Conservation (phyloP, 306 rosid species). For the Cicer arietinum region DNA sequence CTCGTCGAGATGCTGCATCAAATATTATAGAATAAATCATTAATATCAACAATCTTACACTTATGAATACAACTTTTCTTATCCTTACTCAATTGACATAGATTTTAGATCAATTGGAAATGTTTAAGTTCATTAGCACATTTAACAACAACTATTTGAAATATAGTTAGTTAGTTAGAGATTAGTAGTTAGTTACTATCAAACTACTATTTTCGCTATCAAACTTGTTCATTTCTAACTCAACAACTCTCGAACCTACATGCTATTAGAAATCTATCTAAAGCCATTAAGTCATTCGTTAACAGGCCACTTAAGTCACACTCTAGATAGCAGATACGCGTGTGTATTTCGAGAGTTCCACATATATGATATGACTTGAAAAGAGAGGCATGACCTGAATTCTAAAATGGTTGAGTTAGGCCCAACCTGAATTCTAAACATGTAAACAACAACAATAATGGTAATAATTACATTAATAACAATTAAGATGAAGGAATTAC, state of each 20-base stretch:
- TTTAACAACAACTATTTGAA: neutral
- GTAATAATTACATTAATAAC: neutral
- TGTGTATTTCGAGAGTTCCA: no score
- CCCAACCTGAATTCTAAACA: neutral
- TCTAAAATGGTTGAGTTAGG: neutral
- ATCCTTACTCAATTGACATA: neutral
- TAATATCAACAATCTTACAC: neutral
- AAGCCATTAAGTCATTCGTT: neutral
- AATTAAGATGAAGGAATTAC: slow-evolving; percentile 42
- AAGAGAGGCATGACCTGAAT: neutral
- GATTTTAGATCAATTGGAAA: slow-evolving; percentile 1
- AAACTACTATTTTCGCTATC: neutral
- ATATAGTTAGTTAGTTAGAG: no score
- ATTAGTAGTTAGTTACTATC: no score
- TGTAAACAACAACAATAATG: neutral
- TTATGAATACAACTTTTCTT: neutral
- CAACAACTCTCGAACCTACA: neutral
- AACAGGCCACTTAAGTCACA: neutral
- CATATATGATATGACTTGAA: no score
- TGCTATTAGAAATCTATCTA: neutral
- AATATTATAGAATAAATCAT: slow-evolving; percentile 33
- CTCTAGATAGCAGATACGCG: neutral
- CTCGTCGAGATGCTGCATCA: slow-evolving; percentile 51
- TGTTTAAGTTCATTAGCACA: neutral
- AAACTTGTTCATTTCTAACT: neutral